Evolutionary conservation across 1,284 basidiomycete species (phyloP).

Genomic region (Phylloboletellus chloephorus): DNA sequence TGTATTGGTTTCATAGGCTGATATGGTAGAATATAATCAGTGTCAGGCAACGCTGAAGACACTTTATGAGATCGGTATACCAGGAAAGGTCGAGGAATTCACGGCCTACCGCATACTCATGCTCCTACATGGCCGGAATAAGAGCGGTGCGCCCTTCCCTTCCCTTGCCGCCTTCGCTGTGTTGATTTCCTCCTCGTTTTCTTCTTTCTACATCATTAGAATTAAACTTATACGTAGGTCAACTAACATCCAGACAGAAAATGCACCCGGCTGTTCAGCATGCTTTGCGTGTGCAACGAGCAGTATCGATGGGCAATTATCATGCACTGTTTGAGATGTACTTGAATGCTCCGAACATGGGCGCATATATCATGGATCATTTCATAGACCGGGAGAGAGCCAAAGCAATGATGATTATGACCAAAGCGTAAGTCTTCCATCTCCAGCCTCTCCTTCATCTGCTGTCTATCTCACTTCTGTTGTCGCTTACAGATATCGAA

Average conservation of each 20-base stretch:
- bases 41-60: constrained; percentile 90
- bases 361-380: constrained; percentile 98
- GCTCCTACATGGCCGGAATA: constrained; percentile 90
- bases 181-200: constrained; percentile 15
- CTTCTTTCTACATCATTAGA: constrained; percentile 45
- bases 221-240: constrained; percentile 92
- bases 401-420: constrained; percentile 83
- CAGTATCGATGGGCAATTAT: constrained; percentile 91
- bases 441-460: not conserved
- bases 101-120: constrained; percentile 97
- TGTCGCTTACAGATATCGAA: constrained; percentile 59
- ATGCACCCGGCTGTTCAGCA: constrained; percentile 75
- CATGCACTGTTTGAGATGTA: constrained; percentile 88
- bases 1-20: constrained; percentile 52
- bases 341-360: constrained; percentile 89
- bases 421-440: constrained; percentile 71
- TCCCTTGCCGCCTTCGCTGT: not conserved
- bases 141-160: constrained; percentile 63
- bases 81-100: constrained; percentile 91
- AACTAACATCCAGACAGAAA: constrained; percentile 90
- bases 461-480: constrained; percentile 6
- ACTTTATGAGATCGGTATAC: constrained; percentile 89
- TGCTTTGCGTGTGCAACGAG: constrained; percentile 84
- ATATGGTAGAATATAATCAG: constrained; percentile 99
- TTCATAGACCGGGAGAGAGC: constrained; percentile 91